Conservation (phyloP, 2,329 filamentous ascomycete species). For the Helotiales sp. region DNA sequence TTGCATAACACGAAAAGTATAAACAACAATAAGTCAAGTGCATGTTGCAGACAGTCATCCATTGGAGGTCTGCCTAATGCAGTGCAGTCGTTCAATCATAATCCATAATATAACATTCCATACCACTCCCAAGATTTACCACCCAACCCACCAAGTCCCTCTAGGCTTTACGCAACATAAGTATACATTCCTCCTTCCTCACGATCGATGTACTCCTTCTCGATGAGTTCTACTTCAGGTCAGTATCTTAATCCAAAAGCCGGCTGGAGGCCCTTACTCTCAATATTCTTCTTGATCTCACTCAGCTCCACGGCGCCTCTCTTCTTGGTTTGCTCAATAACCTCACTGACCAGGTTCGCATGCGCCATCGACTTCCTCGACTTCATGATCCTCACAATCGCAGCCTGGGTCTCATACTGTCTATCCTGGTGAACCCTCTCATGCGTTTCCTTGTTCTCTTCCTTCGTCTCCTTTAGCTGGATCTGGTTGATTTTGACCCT, state of each 20-base stretch:
- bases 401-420: constrained; percentile 95
- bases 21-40: no score
- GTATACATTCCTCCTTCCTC: constrained; percentile 69
- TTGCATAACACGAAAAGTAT: no score
- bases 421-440: constrained; percentile 85
- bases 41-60: no score
- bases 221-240: constrained; percentile 61
- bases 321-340: constrained; percentile 86
- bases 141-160: no score
- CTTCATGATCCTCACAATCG: constrained; percentile 98
- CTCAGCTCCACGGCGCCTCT: constrained; percentile 81
- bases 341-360: constrained; percentile 83
- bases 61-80: no score
- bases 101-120: no score
- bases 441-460: constrained; percentile 93
- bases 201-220: constrained; percentile 90
- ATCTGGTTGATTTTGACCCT: constrained; percentile 99
- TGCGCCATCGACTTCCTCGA: constrained; percentile 84
- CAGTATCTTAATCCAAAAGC: constrained; percentile 25
- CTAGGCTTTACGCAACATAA: constrained; percentile 60
- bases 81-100: no score
- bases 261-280: constrained; percentile 59
- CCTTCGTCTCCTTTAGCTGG: constrained; percentile 91
- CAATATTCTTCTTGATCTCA: constrained; percentile 97
- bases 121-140: no score